Evolutionary conservation across 345 rosid species (phyloP).

Genomic region (Eucalyptus caleyi): DNA sequence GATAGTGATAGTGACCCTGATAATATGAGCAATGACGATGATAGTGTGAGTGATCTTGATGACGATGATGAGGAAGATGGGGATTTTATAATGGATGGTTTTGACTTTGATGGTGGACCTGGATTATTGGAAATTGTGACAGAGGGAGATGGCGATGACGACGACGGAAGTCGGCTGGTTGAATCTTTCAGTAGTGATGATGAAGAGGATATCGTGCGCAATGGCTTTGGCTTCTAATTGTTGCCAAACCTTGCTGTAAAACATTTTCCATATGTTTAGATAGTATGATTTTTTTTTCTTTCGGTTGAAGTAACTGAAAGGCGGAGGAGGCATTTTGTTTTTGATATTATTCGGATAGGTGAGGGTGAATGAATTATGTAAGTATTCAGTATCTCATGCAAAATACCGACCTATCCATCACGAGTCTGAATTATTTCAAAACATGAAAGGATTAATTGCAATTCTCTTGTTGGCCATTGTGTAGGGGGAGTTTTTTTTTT

Average conservation of each 20-base stretch:
- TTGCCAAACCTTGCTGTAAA: neutral
- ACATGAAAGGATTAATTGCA: neutral
- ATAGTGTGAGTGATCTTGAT: conserved; percentile 47
- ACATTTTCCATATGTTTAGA: neutral
- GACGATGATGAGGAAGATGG: conserved; percentile 46
- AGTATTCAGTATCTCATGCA: neutral
- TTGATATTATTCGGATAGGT: neutral
- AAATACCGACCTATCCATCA: neutral
- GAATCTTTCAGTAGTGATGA: conserved; percentile 80
- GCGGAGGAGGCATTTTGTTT: neutral
- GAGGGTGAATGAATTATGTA: neutral
- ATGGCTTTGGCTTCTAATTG: conserved; percentile 23
- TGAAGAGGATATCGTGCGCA: conserved; percentile 42
- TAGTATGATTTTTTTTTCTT: neutral
- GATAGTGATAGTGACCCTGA: conserved; percentile 75
- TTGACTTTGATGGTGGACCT: conserved; percentile 39
- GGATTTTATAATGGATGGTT: conserved; percentile 42
- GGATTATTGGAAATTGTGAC: conserved; percentile 55
- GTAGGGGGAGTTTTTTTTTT: neutral
- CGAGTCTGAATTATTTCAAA: neutral
- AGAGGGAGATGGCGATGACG: conserved; percentile 51
- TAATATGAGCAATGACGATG: conserved; percentile 53
- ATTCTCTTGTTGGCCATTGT: neutral
- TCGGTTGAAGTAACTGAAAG: neutral
- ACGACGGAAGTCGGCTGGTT: conserved; percentile 49